A percentile compares a stretch with the other conserved stretches of the same genome.
phyloP scores from a whole-genome alignment of 768 basidiomycete species.

The Psilocybe sp. region DNA sequence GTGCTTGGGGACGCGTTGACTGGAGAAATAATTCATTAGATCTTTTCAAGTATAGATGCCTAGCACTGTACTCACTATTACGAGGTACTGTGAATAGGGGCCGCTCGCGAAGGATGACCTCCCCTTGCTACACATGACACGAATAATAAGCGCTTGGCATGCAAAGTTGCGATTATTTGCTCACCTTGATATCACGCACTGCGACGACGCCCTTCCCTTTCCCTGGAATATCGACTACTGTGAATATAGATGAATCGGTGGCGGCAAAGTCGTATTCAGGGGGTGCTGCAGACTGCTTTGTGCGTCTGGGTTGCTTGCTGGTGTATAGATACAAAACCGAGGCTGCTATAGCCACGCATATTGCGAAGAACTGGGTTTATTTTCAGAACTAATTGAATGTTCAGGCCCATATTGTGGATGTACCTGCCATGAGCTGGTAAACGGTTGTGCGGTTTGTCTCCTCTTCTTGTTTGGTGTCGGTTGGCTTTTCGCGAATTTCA shows the following conservation, averaged over 20 bases:
- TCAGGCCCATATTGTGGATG: too few relatives aligned
- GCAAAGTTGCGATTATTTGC: background rate
- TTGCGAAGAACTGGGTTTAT: too few relatives aligned
- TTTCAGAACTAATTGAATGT: too few relatives aligned
- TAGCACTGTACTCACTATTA: slow-evolving; percentile 33
- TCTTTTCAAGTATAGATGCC: too few relatives aligned
- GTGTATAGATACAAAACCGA: too few relatives aligned
- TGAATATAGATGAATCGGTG: background rate
- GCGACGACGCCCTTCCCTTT: slow-evolving; percentile 57
- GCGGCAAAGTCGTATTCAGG: background rate
- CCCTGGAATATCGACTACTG: slow-evolving; percentile 47
- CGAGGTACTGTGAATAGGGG: slow-evolving; percentile 53
- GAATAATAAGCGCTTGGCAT: background rate
- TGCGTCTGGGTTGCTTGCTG: background rate
- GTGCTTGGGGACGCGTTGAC: slow-evolving; percentile 44
- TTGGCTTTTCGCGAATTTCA: too few relatives aligned
- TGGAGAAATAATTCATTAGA: slow-evolving; percentile 13
- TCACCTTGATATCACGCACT: slow-evolving; percentile 46
- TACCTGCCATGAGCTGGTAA: too few relatives aligned
- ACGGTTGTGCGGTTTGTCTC: too few relatives aligned
- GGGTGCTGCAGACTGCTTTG: background rate
- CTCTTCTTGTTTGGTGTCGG: too few relatives aligned
- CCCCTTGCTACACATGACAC: slow-evolving; percentile 45
- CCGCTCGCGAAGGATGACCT: slow-evolving; percentile 51
- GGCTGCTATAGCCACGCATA: too few relatives aligned